Conservation (phyloP, 768 basidiomycete species). For the Lactifluus subvellereus region DNA sequence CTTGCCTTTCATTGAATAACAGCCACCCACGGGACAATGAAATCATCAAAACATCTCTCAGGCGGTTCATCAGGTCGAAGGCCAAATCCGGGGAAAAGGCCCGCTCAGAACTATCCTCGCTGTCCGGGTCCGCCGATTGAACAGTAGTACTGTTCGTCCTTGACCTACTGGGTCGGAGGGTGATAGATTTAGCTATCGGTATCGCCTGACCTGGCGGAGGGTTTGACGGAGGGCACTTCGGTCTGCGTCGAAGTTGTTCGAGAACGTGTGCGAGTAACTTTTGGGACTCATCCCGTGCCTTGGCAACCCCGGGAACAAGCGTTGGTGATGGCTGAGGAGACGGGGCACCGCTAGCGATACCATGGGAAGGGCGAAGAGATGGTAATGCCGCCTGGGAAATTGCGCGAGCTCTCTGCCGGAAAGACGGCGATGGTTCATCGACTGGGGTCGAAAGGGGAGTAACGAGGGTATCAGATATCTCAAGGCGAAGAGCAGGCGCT, state of each 20-base stretch:
- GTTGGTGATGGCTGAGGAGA: slow-evolving; percentile 23
- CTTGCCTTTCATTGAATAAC: slow-evolving; percentile 19
- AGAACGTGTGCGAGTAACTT: slow-evolving; percentile 66
- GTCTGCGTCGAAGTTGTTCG: slow-evolving; percentile 52
- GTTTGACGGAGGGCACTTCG: slow-evolving; percentile 39
- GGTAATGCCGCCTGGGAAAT: slow-evolving; percentile 27
- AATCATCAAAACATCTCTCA: slow-evolving; percentile 48
- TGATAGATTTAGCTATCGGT: not conserved
- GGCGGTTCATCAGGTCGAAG: slow-evolving; percentile 54
- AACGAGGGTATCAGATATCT: slow-evolving; percentile 13
- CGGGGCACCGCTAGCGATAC: slow-evolving; percentile 27
- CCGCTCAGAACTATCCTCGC: slow-evolving; percentile 41
- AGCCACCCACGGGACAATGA: slow-evolving; percentile 18
- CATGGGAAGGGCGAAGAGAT: slow-evolving; percentile 30
- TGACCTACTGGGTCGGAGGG: slow-evolving; percentile 1
- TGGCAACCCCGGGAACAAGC: slow-evolving; percentile 31
- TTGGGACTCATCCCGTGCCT: slow-evolving; percentile 54
- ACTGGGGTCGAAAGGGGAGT: not conserved
- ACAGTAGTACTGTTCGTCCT: not conserved
- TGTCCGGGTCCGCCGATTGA: slow-evolving; percentile 29
- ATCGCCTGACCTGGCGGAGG: not conserved
- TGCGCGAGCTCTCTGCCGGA: slow-evolving; percentile 26
- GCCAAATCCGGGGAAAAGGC: slow-evolving; percentile 61
- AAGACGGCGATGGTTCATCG: slow-evolving; percentile 4
- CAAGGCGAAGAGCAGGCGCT: slow-evolving; percentile 18